Evolutionary conservation across 345 rosid genomes (phyloP), one percentile per base, ranked within the genome.

Genomic region (Camelina neglecta): DNA sequence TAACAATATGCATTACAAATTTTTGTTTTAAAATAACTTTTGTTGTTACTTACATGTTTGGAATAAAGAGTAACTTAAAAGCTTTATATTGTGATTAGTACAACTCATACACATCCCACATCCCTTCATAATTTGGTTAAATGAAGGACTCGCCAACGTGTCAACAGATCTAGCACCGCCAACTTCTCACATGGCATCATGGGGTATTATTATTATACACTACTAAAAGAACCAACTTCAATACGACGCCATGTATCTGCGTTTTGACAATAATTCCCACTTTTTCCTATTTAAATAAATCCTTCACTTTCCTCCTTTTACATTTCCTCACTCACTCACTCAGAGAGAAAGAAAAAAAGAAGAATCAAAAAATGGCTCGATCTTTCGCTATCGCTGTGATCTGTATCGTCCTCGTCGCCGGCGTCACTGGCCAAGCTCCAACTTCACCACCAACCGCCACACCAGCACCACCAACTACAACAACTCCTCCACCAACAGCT

Each of bases 381-480:
- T 81, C 77, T 39, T 69, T 79, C 18, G 60, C 77, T 5, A 63
- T 87, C 38, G 67, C 81, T 8, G 53, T 83, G 60, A 47, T 91
- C 53, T 86, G 87, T 80, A 35, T 91, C 55, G 77, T 89, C 24
- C 69, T 80, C 12, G 55, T 84, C 54, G 88, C 88, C 42, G 81
- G 86, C 7, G 94, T 86, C 58, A 86, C 84, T 8, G 97, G 87
- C 23, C 94, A 89, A 73, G 80, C 91, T 35, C 93, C 91, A 3
- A 51, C 89, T 0, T 61, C 88, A 5, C 78, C 93, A 7, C 95
- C 95, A 9, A 76, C 85, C 31, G 47, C 75, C 0, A 65, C 89
- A 26, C 77, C 86, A 2, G 44, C 86, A 0, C 81, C 83, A 2
- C 82, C 84, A 9, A 69, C 78, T 7, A 9, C 81, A 60, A 54